Evolutionary conservation across 257 asterid species (phyloP).

Genomic region (Handroanthus guayacan): DNA sequence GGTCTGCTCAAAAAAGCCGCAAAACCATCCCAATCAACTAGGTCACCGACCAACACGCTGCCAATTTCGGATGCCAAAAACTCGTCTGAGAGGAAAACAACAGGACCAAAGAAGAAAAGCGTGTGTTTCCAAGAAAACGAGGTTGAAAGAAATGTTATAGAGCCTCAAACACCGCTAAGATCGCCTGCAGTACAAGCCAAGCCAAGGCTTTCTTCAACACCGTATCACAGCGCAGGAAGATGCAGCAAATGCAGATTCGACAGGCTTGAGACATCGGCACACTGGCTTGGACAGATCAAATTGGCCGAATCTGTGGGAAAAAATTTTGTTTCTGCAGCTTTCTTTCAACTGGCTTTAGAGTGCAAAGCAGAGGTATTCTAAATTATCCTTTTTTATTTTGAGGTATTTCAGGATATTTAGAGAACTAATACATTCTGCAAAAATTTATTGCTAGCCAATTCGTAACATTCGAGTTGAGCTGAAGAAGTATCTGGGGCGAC

Average conservation of each 20-base stretch:
- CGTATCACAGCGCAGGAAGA: constrained; percentile 64
- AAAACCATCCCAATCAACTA: constrained; percentile 40
- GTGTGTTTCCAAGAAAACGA: constrained; percentile 50
- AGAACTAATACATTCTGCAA: background rate
- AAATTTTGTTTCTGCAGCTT: constrained; percentile 65
- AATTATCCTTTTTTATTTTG: background rate
- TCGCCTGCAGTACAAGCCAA: constrained; percentile 38
- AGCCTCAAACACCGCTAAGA: constrained; percentile 57
- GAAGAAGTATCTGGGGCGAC: constrained; percentile 68
- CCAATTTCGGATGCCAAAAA: constrained; percentile 38
- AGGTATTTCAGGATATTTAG: background rate
- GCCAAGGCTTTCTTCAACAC: constrained; percentile 54
- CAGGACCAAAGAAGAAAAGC: constrained; percentile 50
- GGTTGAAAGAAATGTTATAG: constrained; percentile 28
- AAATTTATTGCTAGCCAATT: constrained; percentile 53
- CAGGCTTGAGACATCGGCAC: constrained; percentile 68
- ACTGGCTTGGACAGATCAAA: constrained; percentile 84
- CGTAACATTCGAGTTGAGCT: constrained; percentile 64
- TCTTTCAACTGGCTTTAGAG: constrained; percentile 67
- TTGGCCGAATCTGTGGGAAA: constrained; percentile 71
- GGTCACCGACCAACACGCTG: constrained; percentile 4
- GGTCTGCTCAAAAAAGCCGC: constrained; percentile 36
- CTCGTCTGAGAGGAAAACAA: constrained; percentile 34
- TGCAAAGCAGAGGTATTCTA: constrained; percentile 74
- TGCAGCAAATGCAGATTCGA: constrained; percentile 89